phyloP scores from a whole-genome alignment of 495 filamentous ascomycete genomes.

The Neurospora sp. region DNA sequence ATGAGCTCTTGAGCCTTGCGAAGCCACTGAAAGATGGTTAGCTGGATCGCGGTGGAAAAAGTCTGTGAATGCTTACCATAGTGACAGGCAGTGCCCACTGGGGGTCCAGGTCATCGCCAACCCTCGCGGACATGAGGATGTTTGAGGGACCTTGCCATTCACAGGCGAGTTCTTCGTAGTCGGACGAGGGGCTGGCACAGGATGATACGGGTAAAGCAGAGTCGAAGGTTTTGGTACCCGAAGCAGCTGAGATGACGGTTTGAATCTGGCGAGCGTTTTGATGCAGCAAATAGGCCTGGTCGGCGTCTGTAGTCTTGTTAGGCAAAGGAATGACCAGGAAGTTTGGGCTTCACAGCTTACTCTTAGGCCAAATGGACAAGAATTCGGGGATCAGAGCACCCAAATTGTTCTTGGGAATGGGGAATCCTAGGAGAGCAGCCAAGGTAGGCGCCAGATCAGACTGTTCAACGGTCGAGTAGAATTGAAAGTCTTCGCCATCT shows the following conservation, averaged over 20 bases:
- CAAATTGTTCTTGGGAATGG: slow-evolving; percentile 84
- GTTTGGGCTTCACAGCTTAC: slow-evolving; percentile 20
- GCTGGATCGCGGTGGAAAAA: slow-evolving; percentile 2
- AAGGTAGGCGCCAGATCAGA: slow-evolving; percentile 87
- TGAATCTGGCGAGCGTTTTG: slow-evolving; percentile 74
- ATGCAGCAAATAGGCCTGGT: slow-evolving; percentile 55
- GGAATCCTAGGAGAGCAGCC: slow-evolving; percentile 78
- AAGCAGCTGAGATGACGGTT: slow-evolving; percentile 60
- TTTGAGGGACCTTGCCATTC: slow-evolving; percentile 43
- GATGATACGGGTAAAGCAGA: slow-evolving; percentile 17
- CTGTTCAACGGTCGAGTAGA: slow-evolving; percentile 78
- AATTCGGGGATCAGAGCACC: slow-evolving; percentile 79
- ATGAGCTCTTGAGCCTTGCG: slow-evolving; percentile 61
- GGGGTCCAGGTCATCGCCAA: slow-evolving; percentile 7
- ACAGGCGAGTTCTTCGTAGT: slow-evolving; percentile 55
- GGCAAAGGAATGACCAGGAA: slow-evolving; percentile 6
- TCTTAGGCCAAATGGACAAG: slow-evolving; percentile 59
- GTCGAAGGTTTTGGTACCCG: slow-evolving; percentile 47
- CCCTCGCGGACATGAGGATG: slow-evolving; percentile 8
- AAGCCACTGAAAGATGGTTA: slow-evolving; percentile 44
- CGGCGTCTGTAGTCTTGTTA: slow-evolving; percentile 28
- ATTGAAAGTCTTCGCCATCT: slow-evolving; percentile 55
- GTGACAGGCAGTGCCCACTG: slow-evolving; percentile 18
- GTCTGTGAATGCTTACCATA: slow-evolving; percentile 12
- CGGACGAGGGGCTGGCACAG: slow-evolving; percentile 35